Evolutionary conservation across 257 asterid genomes (phyloP).

Genomic region (Nicotiana sylvestris): DNA sequence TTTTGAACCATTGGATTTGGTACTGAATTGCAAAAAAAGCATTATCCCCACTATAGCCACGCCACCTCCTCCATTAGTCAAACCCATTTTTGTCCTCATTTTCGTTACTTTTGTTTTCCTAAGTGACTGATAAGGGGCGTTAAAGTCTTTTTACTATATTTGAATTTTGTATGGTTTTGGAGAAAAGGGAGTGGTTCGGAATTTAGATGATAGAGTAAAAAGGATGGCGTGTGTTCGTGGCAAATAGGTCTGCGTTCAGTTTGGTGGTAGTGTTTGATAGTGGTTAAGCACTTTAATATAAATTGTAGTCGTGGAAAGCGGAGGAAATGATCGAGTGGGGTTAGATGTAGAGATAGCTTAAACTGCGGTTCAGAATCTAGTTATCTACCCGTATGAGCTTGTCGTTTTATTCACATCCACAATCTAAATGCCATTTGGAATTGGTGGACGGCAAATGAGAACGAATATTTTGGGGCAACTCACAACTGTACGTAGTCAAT

Average conservation of each 20-base stretch:
- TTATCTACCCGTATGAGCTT: conserved; percentile 19
- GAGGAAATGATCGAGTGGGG: neutral
- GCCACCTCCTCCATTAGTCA: conserved; percentile 4
- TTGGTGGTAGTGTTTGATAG: conserved; percentile 51
- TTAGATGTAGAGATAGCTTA: neutral
- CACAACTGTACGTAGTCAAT: conserved; percentile 20
- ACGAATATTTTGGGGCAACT: conserved; percentile 33
- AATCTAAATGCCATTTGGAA: conserved; percentile 35
- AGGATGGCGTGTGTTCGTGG: conserved; percentile 56
- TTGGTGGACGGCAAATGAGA: conserved; percentile 27
- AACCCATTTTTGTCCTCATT: conserved; percentile 6
- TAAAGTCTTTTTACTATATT: neutral
- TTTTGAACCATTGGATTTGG: conserved; percentile 8
- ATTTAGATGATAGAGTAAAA: conserved; percentile 15
- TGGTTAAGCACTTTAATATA: conserved; percentile 27
- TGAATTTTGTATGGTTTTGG: neutral
- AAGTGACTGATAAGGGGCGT: neutral
- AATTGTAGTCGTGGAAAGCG: conserved; percentile 21
- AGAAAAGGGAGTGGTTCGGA: neutral
- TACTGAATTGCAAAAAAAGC: conserved; percentile 13
- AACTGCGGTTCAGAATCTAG: conserved; percentile 14
- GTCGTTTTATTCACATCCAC: conserved; percentile 31
- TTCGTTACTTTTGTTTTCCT: neutral
- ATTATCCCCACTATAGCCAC: conserved; percentile 1
- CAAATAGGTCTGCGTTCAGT: conserved; percentile 42